Evolutionary conservation across 768 basidiomycete species (phyloP).

Genomic region (Postia placenta): DNA sequence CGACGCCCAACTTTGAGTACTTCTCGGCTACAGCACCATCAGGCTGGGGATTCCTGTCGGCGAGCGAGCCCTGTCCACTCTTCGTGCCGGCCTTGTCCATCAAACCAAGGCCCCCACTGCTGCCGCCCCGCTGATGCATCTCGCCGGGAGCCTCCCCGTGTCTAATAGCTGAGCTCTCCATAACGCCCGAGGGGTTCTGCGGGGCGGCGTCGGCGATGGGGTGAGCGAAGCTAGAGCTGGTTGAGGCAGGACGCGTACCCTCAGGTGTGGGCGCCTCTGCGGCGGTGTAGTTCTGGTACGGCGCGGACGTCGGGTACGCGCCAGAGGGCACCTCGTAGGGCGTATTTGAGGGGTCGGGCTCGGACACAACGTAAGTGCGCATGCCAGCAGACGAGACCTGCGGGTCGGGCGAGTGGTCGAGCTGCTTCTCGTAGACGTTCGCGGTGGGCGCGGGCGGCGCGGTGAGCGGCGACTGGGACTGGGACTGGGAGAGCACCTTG

Average conservation of each 20-base stretch:
- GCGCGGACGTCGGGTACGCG: conserved; percentile 36
- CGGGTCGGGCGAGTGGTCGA: conserved; percentile 46
- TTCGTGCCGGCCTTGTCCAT: conserved; percentile 37
- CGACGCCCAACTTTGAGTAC: conserved; percentile 40
- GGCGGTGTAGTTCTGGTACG: conserved; percentile 35
- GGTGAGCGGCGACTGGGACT: conserved; percentile 30
- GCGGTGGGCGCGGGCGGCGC: conserved; percentile 25
- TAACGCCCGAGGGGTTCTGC: conserved; percentile 38
- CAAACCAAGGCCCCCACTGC: conserved; percentile 35
- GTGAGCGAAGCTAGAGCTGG: conserved; percentile 37
- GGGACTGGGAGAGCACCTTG: conserved; percentile 40
- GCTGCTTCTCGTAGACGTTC: conserved; percentile 56
- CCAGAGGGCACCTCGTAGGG: conserved; percentile 70
- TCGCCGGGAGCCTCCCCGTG: conserved; percentile 37
- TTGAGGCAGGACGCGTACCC: conserved; percentile 32
- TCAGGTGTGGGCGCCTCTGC: conserved; percentile 33
- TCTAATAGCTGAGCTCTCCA: conserved; percentile 42
- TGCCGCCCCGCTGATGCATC: conserved; percentile 37
- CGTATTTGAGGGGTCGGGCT: conserved; percentile 57
- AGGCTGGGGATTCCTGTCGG: conserved; percentile 42
- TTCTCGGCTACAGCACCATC: conserved; percentile 37
- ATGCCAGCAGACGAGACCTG: conserved; percentile 37
- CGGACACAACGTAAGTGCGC: conserved; percentile 67
- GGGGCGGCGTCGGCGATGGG: conserved; percentile 34
- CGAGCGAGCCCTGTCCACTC: conserved; percentile 31